Evolutionary conservation across 441 rosid species (phyloP), one percentile per base, ranked within the genome.

Genomic region (Gossypium aridum): DNA sequence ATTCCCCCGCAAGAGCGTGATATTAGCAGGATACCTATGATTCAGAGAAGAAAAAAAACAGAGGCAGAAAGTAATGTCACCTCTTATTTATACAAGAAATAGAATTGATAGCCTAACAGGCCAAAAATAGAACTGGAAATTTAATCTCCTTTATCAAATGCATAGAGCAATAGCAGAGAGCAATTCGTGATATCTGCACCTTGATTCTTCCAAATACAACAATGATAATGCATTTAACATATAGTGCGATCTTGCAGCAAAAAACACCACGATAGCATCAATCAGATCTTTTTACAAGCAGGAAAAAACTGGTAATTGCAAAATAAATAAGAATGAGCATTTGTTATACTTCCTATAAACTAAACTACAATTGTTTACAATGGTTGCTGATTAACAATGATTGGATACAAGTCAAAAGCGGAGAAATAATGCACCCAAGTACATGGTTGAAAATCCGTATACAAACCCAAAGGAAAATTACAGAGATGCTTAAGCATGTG

Each of bases 1-100:
- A 85, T 96, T 96, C 56, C 99, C 99, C 57, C 99, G 99, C 81
- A 96, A 81, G 76, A 96, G 99, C 59, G 99, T 94, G 80, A 96
- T 96, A 76, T 92, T 83, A 72, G 99, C 98, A 69, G 99, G 99
- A 78, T 94, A 87, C 89, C 98, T 96, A 79, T 73, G 83, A 77
- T 80, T 25, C 17, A 76, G 6, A 28, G 19, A 37, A 37, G 43
- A 7, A 7, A 31, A 37, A 6, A 73, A 71, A 79, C 70, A 74
- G 22, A 19, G 65, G 56, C 57, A 71, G 72, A 69, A 47, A 65
- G 19, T 16, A 23, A 61, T 19, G 23, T 43, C 10, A 73, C 69
- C 34, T 28, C 19, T 12, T 49, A 63, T 31, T 49, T 20, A 53
- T 28, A 65, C 25, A 56, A 64, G 43, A 39, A 54, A 64, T 17